Evolutionary conservation across 1,284 basidiomycete genomes (phyloP), one percentile per base, ranked within the genome.

Genomic region (Sanguinoderma infundibulare): DNA sequence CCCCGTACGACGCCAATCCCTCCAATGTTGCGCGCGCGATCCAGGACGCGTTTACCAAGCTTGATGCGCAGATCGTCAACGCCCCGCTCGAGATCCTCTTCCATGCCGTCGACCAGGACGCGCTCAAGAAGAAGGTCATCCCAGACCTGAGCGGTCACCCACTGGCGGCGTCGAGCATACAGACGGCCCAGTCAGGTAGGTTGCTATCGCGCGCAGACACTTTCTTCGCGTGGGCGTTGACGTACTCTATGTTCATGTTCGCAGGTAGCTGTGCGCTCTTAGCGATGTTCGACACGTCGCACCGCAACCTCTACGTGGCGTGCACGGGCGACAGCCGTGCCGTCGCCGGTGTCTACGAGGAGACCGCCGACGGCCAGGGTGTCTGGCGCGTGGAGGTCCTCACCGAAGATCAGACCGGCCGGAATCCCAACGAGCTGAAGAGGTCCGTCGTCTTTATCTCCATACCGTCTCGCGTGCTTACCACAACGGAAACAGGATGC

Each of bases 281-380:
- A 72, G 89, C 94, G 0, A 74, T 96, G 39, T 84, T 98, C 60
- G 96, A 98, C 72, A 92, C 92, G 0, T 86, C 90, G 24, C 83
- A 91, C 63, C 83, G 83, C 53, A 88, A 94, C 70, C 75, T 98
- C 38, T 96, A 96, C 70, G 87, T 98, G 39, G 97, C 98, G 2
- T 91, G 91, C 67, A 91, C 96, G 6, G 98, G 98, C 2, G 98
- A 99, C 74, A 93, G 93, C 70, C 87, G 98, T 47, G 98, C 98
- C 10, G 94, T 99, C 2, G 96, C 97, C 14, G 98, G 98, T 30
- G 87, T 95, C 61, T 97, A 94, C 91, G 89, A 94, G 67, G 79
- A 82, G 53, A 80, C 81, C 53, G 79, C 78, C 9, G 81, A 87
- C 70, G 85, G 87, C 6, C 78, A 78, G 35, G 85, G 85, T 15